Percentiles rank a stretch among this genome's conserved stretches.
Evolutionary conservation across 192 early-diverging fungal genomes (phyloP).

Genomic region (Coemansia sp.): DNA sequence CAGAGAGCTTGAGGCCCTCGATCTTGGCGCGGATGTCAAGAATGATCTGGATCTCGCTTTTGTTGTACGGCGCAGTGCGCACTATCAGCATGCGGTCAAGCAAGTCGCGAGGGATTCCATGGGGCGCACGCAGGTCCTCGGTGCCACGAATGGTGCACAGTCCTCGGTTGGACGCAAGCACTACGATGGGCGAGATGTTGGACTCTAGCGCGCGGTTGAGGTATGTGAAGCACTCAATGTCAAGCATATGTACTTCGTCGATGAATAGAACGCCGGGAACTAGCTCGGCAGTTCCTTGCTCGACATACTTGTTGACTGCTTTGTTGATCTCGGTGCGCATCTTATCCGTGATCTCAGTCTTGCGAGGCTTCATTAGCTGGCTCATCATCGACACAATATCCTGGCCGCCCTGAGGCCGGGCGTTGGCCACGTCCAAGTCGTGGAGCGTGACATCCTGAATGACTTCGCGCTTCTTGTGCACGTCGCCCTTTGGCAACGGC

Average conservation of each 20-base stretch:
- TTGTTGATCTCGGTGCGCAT: conserved; percentile 98
- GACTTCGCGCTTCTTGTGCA: conserved; percentile 99
- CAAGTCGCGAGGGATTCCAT: conserved; percentile 96
- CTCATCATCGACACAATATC: conserved; percentile 99
- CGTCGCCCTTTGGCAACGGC: conserved; percentile 97
- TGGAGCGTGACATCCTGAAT: conserved; percentile 98
- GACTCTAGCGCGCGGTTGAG: conserved; percentile 98
- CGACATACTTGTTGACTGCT: conserved; percentile 98
- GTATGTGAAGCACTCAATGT: conserved; percentile 99
- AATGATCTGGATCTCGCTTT: conserved; percentile 89
- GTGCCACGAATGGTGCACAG: conserved; percentile 86
- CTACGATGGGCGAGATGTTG: conserved; percentile 93
- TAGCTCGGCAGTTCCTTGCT: conserved; percentile 96
- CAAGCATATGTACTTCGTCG: conserved; percentile 99
- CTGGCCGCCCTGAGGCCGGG: conserved; percentile 94
- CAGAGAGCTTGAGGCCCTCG: conserved; percentile 79
- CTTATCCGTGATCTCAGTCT: conserved; percentile 99
- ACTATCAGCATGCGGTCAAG: conserved; percentile 97
- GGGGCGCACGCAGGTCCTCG: conserved; percentile 75
- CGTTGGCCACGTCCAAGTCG: conserved; percentile 97
- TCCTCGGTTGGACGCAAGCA: conserved; percentile 97
- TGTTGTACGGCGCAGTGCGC: conserved; percentile 89
- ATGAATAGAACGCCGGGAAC: conserved; percentile 98
- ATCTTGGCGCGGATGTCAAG: conserved; percentile 92
- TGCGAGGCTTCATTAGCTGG: conserved; percentile 97